A percentile compares a stretch with the other conserved stretches of the same genome.
phyloP scores from a whole-genome alignment of 441 rosid species.

The Omphalea diandra region DNA sequence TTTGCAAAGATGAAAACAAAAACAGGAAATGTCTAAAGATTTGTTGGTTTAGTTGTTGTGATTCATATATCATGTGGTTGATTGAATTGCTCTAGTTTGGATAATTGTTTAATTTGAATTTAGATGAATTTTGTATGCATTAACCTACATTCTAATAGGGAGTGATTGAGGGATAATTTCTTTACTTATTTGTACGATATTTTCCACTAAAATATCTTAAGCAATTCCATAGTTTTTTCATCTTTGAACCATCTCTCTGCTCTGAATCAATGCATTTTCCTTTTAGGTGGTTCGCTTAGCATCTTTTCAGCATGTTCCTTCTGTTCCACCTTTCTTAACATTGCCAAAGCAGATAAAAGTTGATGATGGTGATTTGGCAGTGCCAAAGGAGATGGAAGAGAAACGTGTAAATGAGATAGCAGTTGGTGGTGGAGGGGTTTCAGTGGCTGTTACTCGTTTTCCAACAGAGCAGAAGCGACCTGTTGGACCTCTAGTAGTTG shows the following conservation, averaged over 20 bases:
- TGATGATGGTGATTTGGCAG: conserved; percentile 68
- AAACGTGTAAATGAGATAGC: conserved; percentile 85
- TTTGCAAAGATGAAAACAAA: neutral
- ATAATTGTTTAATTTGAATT: neutral
- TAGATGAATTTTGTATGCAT: neutral
- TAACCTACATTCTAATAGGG: neutral
- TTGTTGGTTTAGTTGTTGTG: neutral
- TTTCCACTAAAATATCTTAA: neutral
- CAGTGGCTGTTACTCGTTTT: conserved; percentile 98
- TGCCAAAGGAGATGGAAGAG: conserved; percentile 67
- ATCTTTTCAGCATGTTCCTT: conserved; percentile 96
- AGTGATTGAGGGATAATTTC: neutral
- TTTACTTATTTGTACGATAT: neutral
- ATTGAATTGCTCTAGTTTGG: neutral
- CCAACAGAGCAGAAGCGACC: conserved; percentile 97
- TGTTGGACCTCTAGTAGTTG: conserved; percentile 90
- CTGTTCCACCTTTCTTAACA: conserved; percentile 92
- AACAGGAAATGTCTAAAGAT: neutral
- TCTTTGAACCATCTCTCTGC: neutral
- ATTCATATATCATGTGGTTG: neutral
- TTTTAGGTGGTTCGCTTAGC: conserved; percentile 95
- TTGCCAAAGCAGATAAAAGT: conserved; percentile 77
- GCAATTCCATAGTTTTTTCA: neutral
- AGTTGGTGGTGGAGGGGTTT: conserved; percentile 99
- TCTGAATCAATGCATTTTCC: conserved; percentile 16